Percentiles rank a stretch among this genome's conserved stretches.
Evolutionary conservation across 2,329 filamentous ascomycete genomes (phyloP).

Genomic region (Phyllosticta ampelicida): DNA sequence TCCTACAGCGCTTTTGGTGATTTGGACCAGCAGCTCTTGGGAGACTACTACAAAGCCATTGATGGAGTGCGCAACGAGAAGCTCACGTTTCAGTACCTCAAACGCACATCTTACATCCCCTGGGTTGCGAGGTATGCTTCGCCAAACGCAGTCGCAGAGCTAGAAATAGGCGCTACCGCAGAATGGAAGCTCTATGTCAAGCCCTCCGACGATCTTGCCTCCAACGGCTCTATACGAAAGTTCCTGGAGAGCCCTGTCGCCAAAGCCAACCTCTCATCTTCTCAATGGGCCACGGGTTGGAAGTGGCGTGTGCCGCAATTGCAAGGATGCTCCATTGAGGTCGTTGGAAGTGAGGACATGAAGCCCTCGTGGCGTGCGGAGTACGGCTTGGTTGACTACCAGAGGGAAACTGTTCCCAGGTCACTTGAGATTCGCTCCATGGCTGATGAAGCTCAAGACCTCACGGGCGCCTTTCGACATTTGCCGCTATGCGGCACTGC

Average conservation of each 20-base stretch:
- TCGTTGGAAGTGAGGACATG: slow-evolving; percentile 16
- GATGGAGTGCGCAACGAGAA: neutral
- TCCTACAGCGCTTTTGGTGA: neutral
- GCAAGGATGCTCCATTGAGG: slow-evolving; percentile 10
- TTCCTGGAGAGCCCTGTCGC: slow-evolving; percentile 25
- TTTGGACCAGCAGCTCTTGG: neutral
- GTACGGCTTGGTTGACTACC: slow-evolving; percentile 27
- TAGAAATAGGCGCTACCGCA: slow-evolving; percentile 27
- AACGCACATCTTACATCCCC: neutral
- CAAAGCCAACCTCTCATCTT: slow-evolving; percentile 7
- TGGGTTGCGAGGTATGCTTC: slow-evolving; percentile 37
- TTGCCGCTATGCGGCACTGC: slow-evolving; percentile 49
- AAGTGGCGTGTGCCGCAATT: slow-evolving; percentile 15
- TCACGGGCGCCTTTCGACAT: slow-evolving; percentile 42
- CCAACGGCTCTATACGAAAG: slow-evolving; percentile 31
- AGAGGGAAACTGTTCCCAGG: slow-evolving; percentile 34
- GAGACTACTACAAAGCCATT: neutral
- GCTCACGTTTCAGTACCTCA: slow-evolving; percentile 1
- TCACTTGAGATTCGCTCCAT: slow-evolving; percentile 32
- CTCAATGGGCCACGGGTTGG: slow-evolving; percentile 18
- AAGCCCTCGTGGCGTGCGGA: slow-evolving; percentile 28
- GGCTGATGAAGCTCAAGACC: slow-evolving; percentile 17
- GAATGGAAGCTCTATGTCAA: slow-evolving; percentile 39
- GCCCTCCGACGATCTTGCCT: slow-evolving; percentile 27
- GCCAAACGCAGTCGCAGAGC: slow-evolving; percentile 27